Evolutionary conservation across 176 grass and related monocot genomes (phyloP).

Genomic region (Aechmea fasciata): DNA sequence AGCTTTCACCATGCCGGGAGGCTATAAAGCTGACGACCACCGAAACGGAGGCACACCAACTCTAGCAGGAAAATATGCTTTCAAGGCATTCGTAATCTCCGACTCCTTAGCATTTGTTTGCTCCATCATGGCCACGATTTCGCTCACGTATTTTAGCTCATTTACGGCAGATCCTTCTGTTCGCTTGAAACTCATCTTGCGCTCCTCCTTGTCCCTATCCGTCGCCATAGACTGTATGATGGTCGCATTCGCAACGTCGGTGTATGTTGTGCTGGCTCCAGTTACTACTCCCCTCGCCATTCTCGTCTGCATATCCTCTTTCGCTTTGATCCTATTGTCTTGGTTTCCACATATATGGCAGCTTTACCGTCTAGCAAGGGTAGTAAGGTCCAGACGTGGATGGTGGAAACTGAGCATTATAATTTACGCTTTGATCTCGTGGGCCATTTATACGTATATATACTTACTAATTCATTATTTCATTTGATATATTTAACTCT

Average conservation of each 20-base stretch:
- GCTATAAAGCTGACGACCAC: conserved; percentile 1
- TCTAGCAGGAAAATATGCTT: background rate
- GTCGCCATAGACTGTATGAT: background rate
- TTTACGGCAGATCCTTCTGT: background rate
- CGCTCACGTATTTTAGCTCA: background rate
- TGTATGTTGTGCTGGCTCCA: conserved; percentile 5
- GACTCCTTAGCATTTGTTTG: conserved; percentile 3
- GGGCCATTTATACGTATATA: no score
- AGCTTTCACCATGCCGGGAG: conserved; percentile 17
- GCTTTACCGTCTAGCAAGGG: background rate
- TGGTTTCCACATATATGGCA: background rate
- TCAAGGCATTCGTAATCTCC: conserved; percentile 9
- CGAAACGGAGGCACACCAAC: background rate
- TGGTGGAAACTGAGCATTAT: background rate
- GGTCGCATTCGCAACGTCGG: background rate
- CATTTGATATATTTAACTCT: no score
- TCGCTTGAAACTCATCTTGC: background rate
- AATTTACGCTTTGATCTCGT: no score
- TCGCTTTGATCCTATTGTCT: background rate
- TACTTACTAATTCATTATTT: no score
- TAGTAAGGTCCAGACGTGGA: background rate
- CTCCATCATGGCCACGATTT: background rate
- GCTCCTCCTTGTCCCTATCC: background rate
- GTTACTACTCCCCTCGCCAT: background rate
- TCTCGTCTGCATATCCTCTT: background rate